Percentiles rank a stretch among this genome's conserved stretches.
Evolutionary conservation across 768 basidiomycete species (phyloP).

Genomic region (Inosperma sp.): DNA sequence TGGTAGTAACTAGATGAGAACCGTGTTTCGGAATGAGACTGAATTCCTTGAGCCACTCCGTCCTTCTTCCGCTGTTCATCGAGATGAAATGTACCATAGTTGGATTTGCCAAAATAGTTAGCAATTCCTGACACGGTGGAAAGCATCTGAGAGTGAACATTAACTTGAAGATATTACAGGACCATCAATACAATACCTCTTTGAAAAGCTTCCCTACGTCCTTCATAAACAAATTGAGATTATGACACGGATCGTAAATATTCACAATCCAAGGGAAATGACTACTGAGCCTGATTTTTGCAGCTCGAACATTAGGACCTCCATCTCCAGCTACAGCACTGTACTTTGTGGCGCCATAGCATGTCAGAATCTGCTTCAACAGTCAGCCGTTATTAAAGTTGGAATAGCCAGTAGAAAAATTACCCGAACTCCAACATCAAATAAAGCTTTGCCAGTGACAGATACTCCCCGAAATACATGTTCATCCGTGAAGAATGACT

Average conservation of each 20-base stretch:
- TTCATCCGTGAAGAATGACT: constrained; percentile 23
- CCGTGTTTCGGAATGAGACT: constrained; percentile 23
- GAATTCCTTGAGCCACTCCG: constrained; percentile 20
- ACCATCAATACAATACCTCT: constrained; percentile 13
- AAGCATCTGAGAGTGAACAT: constrained; percentile 16
- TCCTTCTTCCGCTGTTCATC: constrained; percentile 15
- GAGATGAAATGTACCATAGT: constrained; percentile 24
- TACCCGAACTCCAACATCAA: constrained; percentile 7
- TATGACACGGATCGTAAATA: constrained; percentile 28
- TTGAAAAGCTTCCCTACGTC: constrained; percentile 29
- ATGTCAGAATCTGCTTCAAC: constrained; percentile 11
- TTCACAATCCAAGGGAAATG: constrained; percentile 25
- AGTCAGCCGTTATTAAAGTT: neutral
- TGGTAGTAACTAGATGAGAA: constrained; percentile 26
- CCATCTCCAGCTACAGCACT: constrained; percentile 24
- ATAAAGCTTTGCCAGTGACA: constrained; percentile 19
- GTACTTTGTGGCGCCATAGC: constrained; percentile 13
- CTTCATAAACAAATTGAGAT: constrained; percentile 27
- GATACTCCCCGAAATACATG: constrained; percentile 25
- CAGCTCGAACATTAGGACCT: constrained; percentile 23
- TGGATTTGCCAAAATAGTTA: constrained; percentile 27
- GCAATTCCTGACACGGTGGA: constrained; percentile 19
- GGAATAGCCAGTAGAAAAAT: neutral
- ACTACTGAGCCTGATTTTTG: constrained; percentile 13
- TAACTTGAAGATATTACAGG: neutral